Conservation (phyloP, 768 basidiomycete species). For the Paxillus ammoniavirescens region DNA sequence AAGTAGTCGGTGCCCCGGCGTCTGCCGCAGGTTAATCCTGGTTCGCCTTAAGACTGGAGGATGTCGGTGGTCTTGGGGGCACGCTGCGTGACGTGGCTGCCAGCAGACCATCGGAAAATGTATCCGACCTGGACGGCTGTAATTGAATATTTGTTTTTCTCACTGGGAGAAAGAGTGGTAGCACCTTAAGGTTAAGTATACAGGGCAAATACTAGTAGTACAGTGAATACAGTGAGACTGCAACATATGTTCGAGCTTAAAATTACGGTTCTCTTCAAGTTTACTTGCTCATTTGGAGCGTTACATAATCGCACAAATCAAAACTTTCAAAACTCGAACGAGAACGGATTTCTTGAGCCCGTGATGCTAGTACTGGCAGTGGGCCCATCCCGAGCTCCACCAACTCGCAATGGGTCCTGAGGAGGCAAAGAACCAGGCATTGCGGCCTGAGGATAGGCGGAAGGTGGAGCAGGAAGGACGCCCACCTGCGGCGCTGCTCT, state of each 20-base stretch:
- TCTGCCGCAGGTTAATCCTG: background rate
- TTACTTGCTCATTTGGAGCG: background rate
- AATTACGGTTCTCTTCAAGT: too few species aligned
- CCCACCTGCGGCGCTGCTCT: background rate
- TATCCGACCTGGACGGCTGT: too few species aligned
- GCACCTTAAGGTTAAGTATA: too few species aligned
- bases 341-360: background rate
- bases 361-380: background rate
- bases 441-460: constrained; percentile 22
- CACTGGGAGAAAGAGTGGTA: too few species aligned
- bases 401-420: background rate
- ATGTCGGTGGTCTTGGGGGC: too few species aligned
- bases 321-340: background rate
- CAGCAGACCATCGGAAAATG: too few species aligned
- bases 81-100: too few species aligned
- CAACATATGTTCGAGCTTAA: too few species aligned
- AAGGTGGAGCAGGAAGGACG: constrained; percentile 20
- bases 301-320: background rate
- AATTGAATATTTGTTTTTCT: too few species aligned
- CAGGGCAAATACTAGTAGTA: background rate
- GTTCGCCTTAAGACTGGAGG: background rate
- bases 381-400: background rate
- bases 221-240: background rate
- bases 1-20: constrained; percentile 6
- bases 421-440: constrained; percentile 27